A percentile compares a stretch with the other conserved stretches of the same genome.
Conservation (phyloP, 2,329 filamentous ascomycete species). For the Xylaria sp. region DNA sequence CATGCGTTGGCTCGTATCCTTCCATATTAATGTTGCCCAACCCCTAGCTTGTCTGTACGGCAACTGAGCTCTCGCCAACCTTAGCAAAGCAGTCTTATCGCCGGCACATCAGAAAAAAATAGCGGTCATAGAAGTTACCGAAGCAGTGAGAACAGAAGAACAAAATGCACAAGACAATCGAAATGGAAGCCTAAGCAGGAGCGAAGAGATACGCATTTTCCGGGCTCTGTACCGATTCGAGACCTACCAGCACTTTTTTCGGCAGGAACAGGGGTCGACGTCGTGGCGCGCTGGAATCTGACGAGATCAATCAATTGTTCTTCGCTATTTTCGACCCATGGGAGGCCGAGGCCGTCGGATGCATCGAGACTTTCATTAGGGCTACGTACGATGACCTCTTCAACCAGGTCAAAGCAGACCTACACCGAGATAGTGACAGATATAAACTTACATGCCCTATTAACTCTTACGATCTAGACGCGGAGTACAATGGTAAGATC, state of each 20-base stretch:
- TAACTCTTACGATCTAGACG: background rate
- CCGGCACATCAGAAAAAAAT: background rate
- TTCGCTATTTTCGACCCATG: constrained; percentile 8
- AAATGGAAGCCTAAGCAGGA: background rate
- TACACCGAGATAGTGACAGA: background rate
- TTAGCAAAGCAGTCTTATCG: background rate
- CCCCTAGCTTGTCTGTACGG: constrained; percentile 18
- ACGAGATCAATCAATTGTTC: background rate
- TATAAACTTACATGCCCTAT: background rate
- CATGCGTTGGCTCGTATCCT: constrained; percentile 24
- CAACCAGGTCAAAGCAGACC: background rate
- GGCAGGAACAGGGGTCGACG: constrained; percentile 9
- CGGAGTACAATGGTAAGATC: background rate
- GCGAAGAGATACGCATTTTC: constrained; percentile 31
- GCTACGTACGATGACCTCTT: background rate
- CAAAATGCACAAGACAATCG: background rate
- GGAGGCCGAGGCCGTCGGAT: constrained; percentile 12
- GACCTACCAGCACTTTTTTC: constrained; percentile 26
- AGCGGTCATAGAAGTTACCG: background rate
- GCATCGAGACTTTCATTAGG: background rate
- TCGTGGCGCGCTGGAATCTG: background rate
- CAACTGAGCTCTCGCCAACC: constrained; percentile 18
- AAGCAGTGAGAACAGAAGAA: background rate
- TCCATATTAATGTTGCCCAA: constrained; percentile 16
- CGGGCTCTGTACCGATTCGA: constrained; percentile 33